Percentiles rank a stretch among this genome's conserved stretches.
Conservation (phyloP, 1,284 basidiomycete genomes). For the Microbotryum lychnidis-dioicae region DNA sequence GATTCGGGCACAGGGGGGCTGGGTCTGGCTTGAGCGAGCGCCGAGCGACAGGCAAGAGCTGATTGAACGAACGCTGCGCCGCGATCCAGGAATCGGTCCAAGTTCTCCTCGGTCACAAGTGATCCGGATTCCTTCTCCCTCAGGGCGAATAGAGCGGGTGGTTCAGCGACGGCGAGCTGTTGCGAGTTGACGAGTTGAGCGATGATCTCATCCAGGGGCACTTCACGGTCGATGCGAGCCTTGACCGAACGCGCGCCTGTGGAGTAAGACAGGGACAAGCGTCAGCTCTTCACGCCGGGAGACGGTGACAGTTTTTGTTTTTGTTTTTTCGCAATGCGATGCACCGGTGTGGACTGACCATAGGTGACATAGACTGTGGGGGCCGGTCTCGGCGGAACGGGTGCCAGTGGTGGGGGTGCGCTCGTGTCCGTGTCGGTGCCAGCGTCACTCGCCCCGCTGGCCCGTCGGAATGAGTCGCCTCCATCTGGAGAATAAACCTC, state of each 20-base stretch:
- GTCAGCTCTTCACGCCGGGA: too few species aligned
- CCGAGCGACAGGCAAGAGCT: background rate
- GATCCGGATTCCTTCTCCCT: slow-evolving; percentile 73
- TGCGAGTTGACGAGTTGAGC: slow-evolving; percentile 40
- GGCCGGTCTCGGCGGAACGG: too few species aligned
- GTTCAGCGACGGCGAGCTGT: slow-evolving; percentile 70
- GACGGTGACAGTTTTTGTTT: too few species aligned
- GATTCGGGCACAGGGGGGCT: background rate
- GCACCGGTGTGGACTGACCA: too few species aligned
- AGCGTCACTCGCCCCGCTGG: too few species aligned
- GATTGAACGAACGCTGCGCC: slow-evolving; percentile 4
- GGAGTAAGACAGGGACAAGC: too few species aligned
- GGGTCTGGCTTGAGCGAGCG: background rate
- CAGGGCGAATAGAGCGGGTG: slow-evolving; percentile 70
- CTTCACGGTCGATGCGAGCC: slow-evolving; percentile 35
- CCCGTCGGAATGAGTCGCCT: too few species aligned
- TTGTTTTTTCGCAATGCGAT: too few species aligned
- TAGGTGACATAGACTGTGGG: too few species aligned
- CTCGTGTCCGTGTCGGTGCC: too few species aligned
- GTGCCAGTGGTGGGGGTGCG: too few species aligned
- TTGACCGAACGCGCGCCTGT: slow-evolving; percentile 24
- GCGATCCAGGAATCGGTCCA: slow-evolving; percentile 36
- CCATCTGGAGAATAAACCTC: too few species aligned
- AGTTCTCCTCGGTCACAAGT: slow-evolving; percentile 82
- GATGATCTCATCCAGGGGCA: slow-evolving; percentile 36